These are phyloP conservation scores for Betula pendula DNA, from an alignment of 306 rosid species.

Conservation along the genomic window DNA sequence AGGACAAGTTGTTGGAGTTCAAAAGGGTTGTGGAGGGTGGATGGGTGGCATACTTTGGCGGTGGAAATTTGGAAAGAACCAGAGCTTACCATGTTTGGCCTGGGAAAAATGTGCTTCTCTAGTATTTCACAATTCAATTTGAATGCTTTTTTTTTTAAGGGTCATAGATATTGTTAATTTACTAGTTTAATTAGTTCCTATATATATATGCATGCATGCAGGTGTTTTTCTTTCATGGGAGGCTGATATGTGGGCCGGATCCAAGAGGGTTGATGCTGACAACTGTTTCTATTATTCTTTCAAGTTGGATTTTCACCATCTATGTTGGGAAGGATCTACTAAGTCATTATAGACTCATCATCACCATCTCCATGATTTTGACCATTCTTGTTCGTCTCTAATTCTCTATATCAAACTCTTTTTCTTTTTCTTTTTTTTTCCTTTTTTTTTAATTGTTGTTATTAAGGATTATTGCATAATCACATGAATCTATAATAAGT, in stretches of 20 bases:
- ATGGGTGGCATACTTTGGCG: slow-evolving; percentile 8
- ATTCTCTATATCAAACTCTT: too few relatives aligned
- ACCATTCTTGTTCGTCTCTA: slow-evolving; percentile 26
- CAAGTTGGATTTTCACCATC: slow-evolving; percentile 37
- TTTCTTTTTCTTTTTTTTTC: too few relatives aligned
- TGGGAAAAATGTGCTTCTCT: slow-evolving; percentile 34
- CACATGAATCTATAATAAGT: too few relatives aligned
- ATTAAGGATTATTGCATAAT: too few relatives aligned
- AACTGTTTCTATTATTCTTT: slow-evolving; percentile 32
- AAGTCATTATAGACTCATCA: slow-evolving; percentile 23
- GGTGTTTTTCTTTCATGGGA: slow-evolving; percentile 44
- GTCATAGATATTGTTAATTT: background rate
- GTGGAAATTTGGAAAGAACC: slow-evolving; percentile 12
- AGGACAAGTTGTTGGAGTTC: slow-evolving; percentile 6
- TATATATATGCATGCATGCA: background rate
- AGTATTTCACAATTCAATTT: background rate
- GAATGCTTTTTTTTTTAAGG: background rate
- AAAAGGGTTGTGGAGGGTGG: slow-evolving; percentile 19
- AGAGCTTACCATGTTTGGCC: slow-evolving; percentile 41
- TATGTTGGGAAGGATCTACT: slow-evolving; percentile 34
- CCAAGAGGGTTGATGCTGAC: slow-evolving; percentile 37
- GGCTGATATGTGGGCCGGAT: slow-evolving; percentile 40
- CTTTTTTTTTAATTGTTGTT: too few relatives aligned
- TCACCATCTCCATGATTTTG: slow-evolving; percentile 20
- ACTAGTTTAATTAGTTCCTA: too few relatives aligned